Percentiles rank a stretch among this genome's conserved stretches.
Conservation (phyloP, 768 basidiomycete genomes). For the Psilocybe cyanescens region DNA sequence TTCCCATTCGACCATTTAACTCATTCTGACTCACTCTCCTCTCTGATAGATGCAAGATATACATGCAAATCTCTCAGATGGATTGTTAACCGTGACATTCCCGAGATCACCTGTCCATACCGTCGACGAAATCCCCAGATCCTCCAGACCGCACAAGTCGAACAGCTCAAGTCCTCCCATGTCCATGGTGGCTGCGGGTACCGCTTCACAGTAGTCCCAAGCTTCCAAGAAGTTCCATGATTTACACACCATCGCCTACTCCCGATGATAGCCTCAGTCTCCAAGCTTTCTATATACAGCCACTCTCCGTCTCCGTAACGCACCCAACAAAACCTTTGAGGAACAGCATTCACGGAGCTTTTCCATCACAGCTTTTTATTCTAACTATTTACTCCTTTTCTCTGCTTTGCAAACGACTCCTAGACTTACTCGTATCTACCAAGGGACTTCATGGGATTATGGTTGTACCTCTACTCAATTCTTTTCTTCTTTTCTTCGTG, state of each 20-base stretch:
- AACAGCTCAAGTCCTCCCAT: constrained; percentile 16
- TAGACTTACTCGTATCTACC: background rate
- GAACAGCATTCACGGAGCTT: background rate
- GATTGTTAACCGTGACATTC: constrained; percentile 48
- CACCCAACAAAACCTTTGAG: background rate
- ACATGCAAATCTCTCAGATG: constrained; percentile 38
- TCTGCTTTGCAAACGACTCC: background rate
- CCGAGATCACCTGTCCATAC: constrained; percentile 28
- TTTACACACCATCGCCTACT: background rate
- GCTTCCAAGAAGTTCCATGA: background rate
- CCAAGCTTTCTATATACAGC: background rate
- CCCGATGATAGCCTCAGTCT: background rate
- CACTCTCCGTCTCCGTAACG: background rate
- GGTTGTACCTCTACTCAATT: background rate
- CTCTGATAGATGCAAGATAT: constrained; percentile 38
- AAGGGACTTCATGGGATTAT: background rate
- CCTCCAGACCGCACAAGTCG: background rate
- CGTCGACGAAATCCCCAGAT: constrained; percentile 9
- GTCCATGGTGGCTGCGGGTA: constrained; percentile 18
- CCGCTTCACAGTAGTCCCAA: constrained; percentile 16
- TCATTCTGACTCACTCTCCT: constrained; percentile 26
- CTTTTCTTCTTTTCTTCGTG: background rate
- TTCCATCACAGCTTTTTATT: background rate
- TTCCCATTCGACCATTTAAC: constrained; percentile 1
- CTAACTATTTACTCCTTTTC: background rate